Conservation (phyloP, 257 asterid species). For the Penstemon davidsonii region DNA sequence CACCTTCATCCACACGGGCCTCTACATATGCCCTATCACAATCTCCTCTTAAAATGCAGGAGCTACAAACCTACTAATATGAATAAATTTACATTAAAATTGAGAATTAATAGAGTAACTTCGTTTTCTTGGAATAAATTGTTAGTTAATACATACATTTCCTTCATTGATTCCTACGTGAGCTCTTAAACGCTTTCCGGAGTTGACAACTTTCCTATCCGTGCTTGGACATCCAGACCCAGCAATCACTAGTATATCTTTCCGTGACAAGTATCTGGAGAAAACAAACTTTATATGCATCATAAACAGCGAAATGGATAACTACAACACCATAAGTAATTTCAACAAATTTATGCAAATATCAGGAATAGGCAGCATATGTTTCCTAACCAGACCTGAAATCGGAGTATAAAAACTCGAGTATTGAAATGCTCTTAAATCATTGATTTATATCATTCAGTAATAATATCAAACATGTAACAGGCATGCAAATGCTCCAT, state of each 20-base stretch:
- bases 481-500: slow-evolving; percentile 11
- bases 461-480: slow-evolving; percentile 32
- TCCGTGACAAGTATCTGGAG: slow-evolving; percentile 62
- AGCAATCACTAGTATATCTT: slow-evolving; percentile 61
- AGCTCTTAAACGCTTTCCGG: slow-evolving; percentile 87
- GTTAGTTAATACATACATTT: slow-evolving; percentile 53
- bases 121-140: not conserved
- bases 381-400: not conserved
- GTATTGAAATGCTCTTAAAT: not conserved
- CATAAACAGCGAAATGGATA: slow-evolving; percentile 12
- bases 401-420: not conserved
- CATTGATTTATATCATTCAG: slow-evolving; percentile 2
- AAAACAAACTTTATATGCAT: slow-evolving; percentile 27
- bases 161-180: slow-evolving; percentile 75
- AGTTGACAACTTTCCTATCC: slow-evolving; percentile 91
- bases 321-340: not conserved
- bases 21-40: slow-evolving; percentile 81
- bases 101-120: slow-evolving; percentile 1
- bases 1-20: slow-evolving; percentile 72
- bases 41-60: slow-evolving; percentile 82
- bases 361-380: not conserved
- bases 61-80: slow-evolving; percentile 81
- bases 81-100: slow-evolving; percentile 21
- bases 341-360: not conserved
- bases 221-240: slow-evolving; percentile 83